Conservation (phyloP, 345 rosid species). For the Euclidium syriacum region DNA sequence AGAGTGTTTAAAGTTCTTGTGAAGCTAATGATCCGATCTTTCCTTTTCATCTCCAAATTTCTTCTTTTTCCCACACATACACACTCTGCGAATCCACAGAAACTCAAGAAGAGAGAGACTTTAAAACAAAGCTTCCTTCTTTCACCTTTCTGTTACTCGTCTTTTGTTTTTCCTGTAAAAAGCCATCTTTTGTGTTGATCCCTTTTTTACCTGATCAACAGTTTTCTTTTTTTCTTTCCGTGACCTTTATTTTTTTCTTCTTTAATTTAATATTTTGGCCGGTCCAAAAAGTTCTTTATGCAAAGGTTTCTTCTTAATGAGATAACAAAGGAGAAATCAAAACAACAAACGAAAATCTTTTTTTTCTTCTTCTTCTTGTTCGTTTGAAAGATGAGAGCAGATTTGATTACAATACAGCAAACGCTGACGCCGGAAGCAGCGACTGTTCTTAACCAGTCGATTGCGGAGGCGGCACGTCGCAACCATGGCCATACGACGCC, state of each 20-base stretch:
- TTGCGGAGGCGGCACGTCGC: slow-evolving; percentile 84
- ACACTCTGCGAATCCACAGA: slow-evolving; percentile 5
- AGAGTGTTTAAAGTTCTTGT: slow-evolving; percentile 22
- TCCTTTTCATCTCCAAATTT: slow-evolving; percentile 41
- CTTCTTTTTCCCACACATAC: background rate
- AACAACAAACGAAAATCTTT: background rate
- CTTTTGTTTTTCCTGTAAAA: slow-evolving; percentile 32
- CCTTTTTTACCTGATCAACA: slow-evolving; percentile 9
- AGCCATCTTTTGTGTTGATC: slow-evolving; percentile 28
- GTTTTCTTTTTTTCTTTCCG: background rate
- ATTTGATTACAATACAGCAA: slow-evolving; percentile 90
- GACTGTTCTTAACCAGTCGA: slow-evolving; percentile 72
- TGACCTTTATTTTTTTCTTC: background rate
- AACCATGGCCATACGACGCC: slow-evolving; percentile 97
- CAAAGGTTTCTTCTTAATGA: slow-evolving; percentile 23
- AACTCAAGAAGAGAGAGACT: background rate
- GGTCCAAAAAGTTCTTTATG: slow-evolving; percentile 21
- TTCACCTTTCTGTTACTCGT: slow-evolving; percentile 24
- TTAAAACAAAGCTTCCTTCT: slow-evolving; percentile 6
- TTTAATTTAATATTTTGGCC: slow-evolving; percentile 15
- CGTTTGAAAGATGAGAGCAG: slow-evolving; percentile 74
- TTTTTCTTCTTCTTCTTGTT: background rate
- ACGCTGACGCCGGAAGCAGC: slow-evolving; percentile 99
- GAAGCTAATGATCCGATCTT: slow-evolving; percentile 45
- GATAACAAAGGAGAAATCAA: background rate